phyloP scores from a whole-genome alignment of 2,329 filamentous ascomycete genomes.

The Ophiocordyceps australis region DNA sequence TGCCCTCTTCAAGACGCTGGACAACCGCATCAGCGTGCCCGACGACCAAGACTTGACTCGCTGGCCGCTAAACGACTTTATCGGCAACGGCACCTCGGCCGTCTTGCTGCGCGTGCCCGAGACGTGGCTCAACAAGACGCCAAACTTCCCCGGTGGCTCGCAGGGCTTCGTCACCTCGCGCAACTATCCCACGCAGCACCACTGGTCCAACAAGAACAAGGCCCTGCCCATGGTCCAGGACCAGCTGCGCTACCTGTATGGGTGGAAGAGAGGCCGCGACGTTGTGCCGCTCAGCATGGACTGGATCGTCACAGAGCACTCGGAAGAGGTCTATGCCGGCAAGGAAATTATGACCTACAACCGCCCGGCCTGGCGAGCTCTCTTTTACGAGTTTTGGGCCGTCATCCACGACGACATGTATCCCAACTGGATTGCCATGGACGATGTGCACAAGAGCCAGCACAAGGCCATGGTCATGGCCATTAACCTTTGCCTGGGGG shows the following conservation, averaged over 20 bases:
- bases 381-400: conserved; percentile 9
- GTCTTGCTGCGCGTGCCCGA: conserved; percentile 11
- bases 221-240: conserved; percentile 4
- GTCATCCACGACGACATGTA: conserved; percentile 7
- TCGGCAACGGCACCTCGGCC: conserved; percentile 7
- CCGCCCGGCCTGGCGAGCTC: conserved; percentile 4
- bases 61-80: conserved; percentile 8
- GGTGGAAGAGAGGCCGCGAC: conserved; percentile 3
- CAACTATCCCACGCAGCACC: conserved; percentile 8
- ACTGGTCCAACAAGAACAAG: conserved; percentile 7
- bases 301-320: conserved; percentile 9
- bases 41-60: conserved; percentile 8
- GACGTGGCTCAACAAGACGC: conserved; percentile 4
- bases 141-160: conserved; percentile 7
- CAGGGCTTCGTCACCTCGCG: conserved; percentile 10
- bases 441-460: conserved; percentile 8
- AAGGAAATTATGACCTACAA: conserved; percentile 4
- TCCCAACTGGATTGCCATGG: conserved; percentile 15
- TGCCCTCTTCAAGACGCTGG: conserved; percentile 6
- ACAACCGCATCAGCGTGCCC: conserved; percentile 6
- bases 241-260: conserved; percentile 6
- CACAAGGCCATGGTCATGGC: conserved; percentile 8
- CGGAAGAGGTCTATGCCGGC: not conserved
- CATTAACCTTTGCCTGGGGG: conserved; percentile 13
- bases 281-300: conserved; percentile 7